Evolutionary conservation across 352 stramenopile species (phyloP), one percentile per base, ranked within the genome.

Genomic region (Globisporangium echinulatum): DNA sequence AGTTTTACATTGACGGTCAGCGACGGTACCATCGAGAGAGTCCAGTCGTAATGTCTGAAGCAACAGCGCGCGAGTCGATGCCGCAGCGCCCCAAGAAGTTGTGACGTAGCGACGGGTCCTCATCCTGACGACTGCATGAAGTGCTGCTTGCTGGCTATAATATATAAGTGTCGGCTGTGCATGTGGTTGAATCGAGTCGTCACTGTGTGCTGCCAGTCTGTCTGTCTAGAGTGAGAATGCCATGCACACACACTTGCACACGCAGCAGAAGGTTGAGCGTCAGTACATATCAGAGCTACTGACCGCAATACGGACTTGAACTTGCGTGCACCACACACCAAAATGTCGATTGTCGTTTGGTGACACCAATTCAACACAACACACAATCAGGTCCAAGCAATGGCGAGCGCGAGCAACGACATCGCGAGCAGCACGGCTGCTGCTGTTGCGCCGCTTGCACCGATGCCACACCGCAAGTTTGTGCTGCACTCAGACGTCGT

Each of bases 391-490:
- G 25, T 33, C 25, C 25, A 59, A 54, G 13, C 17, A 38, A 53
- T 61, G 56, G 56, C 56, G 47, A 61, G 38, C 39, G 39, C 25
- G 17, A 50, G 33, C 25, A 17, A 37, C 14, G 36, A 17, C n/a
- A 9, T 8, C 19, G 11, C 36, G 1, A 39, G 15, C 7, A 3
- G 25, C 25, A 33, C 25, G 25, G 25, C 25, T 33, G 25, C 25
- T 33, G 2, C 25, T 33, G 25, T 33, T 1, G 25, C 25, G 25
- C 25, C 25, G 25, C 25, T 37, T 13, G 25, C 54, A 47, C 47
- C 51, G 7, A 10, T 56, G 33, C 67, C 74, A 52, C 82, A 92
- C 58, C 77, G 86, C 77, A 92, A 92, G 72, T 90, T 92, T 66
- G 83, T 70, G 36, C 67, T 90, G 63, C 68, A 58, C 49, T 64